These are phyloP conservation scores for Albatrellus ellisii DNA, from an alignment of 768 basidiomycete species.

Conservation along the genomic window DNA sequence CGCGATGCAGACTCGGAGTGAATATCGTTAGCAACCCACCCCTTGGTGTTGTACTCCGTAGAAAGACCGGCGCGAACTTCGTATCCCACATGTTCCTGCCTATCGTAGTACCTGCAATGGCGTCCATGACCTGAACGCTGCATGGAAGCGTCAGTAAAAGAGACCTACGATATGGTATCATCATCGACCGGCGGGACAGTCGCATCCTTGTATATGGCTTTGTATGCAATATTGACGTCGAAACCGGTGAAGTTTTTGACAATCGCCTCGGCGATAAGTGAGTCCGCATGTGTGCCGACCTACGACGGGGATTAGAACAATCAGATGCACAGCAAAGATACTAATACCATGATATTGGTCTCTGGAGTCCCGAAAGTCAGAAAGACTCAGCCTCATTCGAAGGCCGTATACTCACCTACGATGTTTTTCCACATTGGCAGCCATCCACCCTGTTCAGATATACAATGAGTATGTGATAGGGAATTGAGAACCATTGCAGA, in stretches of 20 bases:
- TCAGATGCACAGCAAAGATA: not conserved
- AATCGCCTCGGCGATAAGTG: constrained; percentile 60
- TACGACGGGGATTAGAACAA: constrained; percentile 14
- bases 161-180: constrained; percentile 32
- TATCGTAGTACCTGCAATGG: constrained; percentile 45
- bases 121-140: not conserved
- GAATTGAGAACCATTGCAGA: not conserved
- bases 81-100: constrained; percentile 68
- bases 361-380: constrained; percentile 23
- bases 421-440: constrained; percentile 89
- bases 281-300: constrained; percentile 74
- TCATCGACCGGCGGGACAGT: constrained; percentile 50
- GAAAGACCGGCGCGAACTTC: constrained; percentile 73
- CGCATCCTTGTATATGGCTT: constrained; percentile 65
- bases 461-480: not conserved
- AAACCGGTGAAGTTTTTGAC: constrained; percentile 53
- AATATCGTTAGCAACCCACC: constrained; percentile 69
- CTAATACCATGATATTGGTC: constrained; percentile 68
- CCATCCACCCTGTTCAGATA: constrained; percentile 51
- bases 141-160: not conserved
- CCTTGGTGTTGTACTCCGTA: constrained; percentile 49
- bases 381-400: not conserved
- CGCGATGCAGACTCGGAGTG: constrained; percentile 73
- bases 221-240: constrained; percentile 51
- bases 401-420: constrained; percentile 27